A percentile compares a stretch with the other conserved stretches of the same genome.
Evolutionary conservation across 1,284 basidiomycete species (phyloP).

Genomic region (Ustilago loliicola): DNA sequence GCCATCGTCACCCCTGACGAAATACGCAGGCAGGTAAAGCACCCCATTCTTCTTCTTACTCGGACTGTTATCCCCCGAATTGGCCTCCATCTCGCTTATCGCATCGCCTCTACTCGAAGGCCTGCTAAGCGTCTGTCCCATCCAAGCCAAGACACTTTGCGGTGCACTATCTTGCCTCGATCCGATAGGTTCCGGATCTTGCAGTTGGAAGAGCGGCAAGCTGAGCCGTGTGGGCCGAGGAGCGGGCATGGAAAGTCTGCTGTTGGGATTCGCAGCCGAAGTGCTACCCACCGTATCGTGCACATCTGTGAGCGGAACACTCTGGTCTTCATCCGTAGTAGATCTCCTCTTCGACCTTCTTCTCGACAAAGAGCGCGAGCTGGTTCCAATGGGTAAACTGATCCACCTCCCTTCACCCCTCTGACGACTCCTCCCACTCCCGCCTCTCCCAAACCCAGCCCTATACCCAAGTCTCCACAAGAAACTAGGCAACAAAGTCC

Average conservation of each 20-base stretch:
- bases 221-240: conserved; percentile 44
- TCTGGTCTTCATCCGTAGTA: conserved; percentile 36
- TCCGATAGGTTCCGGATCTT: conserved; percentile 41
- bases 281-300: conserved; percentile 26
- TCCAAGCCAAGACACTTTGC: conserved; percentile 52
- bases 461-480: conserved; percentile 24
- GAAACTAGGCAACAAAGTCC: conserved; percentile 45
- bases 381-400: conserved; percentile 42
- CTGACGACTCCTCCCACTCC: conserved; percentile 1
- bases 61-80: conserved; percentile 19
- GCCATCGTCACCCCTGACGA: conserved; percentile 50
- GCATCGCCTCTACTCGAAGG: conserved; percentile 44
- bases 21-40: conserved; percentile 58
- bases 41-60: conserved; percentile 46
- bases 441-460: conserved; percentile 19
- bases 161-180: conserved; percentile 29
- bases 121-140: conserved; percentile 47
- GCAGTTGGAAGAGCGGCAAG: conserved; percentile 52
- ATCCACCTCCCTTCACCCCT: conserved; percentile 45
- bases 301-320: conserved; percentile 25
- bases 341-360: conserved; percentile 32
- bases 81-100: conserved; percentile 36
- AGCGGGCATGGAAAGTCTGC: conserved; percentile 40
- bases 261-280: conserved; percentile 32
- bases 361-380: conserved; percentile 12